Evolutionary conservation across 495 filamentous ascomycete species (phyloP), one percentile per base, ranked within the genome.

Genomic region (Neurospora tetraspora): DNA sequence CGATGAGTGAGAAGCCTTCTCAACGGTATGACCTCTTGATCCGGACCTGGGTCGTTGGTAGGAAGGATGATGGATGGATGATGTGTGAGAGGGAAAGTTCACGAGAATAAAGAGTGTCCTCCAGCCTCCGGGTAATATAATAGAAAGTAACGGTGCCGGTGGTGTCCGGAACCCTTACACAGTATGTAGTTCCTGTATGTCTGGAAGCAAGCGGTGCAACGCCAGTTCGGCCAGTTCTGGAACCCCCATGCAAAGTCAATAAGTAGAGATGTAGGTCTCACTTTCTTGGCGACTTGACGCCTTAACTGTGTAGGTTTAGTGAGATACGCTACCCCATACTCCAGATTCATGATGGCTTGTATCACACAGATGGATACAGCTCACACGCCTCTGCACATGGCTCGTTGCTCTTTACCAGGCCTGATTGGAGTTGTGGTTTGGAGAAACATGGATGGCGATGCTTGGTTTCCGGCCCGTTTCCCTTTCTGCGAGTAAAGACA

Each of bases 391-490:
- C 27, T 18, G 53, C 12, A 36, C 53, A 36, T 31, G 53, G 10
- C 16, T 68, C 71, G n/a, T 1, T 65, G 53, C 27, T 18, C 53
- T 34, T 65, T 65, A 34, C 53, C 27, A 34, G 53, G 39, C 71
- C 65, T 72, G 27, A 72, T 72, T 72, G 71, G 71, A 69, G 38
- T 65, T 16, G 16, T 65, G 27, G 2, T 10, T 65, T 65, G 53
- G 14, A 65, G 27, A 65, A 34, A 4, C 53, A 65, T 65, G 53
- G 27, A 65, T 65, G 53, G 37, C 61, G 39, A 20, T 39, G n/a
- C 70, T 61, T 69, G 38, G 38, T 12, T 37, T 53, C 71, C 71
- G 71, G 71, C 18, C 71, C 71, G 71, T 72, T 72, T 70, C 61
- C 71, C 65, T 38, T 70, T 72, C 39, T 72, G 38, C 31, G 53